Evolutionary conservation across 129 eudicot species (phyloP).

Genomic region (Tagetes erecta): DNA sequence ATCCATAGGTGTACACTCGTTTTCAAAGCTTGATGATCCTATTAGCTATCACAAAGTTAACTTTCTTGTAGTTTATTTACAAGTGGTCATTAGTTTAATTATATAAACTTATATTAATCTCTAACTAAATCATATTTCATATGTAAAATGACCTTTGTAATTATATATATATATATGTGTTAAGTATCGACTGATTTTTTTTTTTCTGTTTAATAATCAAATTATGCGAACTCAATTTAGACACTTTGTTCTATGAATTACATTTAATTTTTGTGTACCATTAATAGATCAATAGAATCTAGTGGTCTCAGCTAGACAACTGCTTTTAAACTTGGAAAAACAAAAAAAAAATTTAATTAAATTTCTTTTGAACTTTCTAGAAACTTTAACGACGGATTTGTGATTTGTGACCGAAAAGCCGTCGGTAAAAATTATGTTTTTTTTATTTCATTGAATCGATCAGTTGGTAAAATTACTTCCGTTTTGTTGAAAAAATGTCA

Average conservation of each 20-base stretch:
- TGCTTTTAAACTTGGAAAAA: not conserved
- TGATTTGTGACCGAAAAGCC: too few species aligned
- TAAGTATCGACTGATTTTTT: not conserved
- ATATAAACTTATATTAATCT: not conserved
- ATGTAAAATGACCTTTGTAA: not conserved
- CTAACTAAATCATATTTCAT: not conserved
- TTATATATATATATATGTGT: not conserved
- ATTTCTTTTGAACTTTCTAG: too few species aligned
- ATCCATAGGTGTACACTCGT: slow-evolving; percentile 24
- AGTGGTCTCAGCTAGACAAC: not conserved
- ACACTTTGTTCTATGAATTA: too few species aligned
- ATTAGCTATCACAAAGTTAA: not conserved
- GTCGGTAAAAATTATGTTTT: too few species aligned
- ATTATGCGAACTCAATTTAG: not conserved
- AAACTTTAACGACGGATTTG: too few species aligned
- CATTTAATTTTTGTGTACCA: too few species aligned
- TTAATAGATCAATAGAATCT: not conserved
- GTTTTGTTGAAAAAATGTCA: too few species aligned
- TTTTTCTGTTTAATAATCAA: not conserved
- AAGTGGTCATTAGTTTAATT: not conserved
- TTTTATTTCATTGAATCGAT: too few species aligned
- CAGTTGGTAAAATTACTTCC: too few species aligned
- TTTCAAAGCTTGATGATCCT: slow-evolving; percentile 5
- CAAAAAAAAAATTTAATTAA: too few species aligned
- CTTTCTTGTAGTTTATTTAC: not conserved